A percentile compares a stretch with the other conserved stretches of the same genome.
Conservation (phyloP, 495 filamentous ascomycete genomes). For the Xylaria bambusicola region DNA sequence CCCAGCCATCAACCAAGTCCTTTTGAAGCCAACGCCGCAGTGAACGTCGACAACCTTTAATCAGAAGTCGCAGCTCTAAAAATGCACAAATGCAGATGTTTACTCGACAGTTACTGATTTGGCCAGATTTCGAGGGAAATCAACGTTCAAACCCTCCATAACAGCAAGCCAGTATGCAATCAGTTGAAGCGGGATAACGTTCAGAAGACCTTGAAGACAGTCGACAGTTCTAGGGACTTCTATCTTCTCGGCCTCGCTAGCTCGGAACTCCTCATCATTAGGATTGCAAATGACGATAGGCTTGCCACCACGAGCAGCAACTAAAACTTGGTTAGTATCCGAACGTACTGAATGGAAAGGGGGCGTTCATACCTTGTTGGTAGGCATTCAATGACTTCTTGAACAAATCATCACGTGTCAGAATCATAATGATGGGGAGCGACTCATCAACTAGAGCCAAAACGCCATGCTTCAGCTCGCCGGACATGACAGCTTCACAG, state of each 20-base stretch:
- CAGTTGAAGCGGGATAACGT: conserved; percentile 95
- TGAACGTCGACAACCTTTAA: conserved; percentile 22
- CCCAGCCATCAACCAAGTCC: conserved; percentile 24
- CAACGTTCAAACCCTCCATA: conserved; percentile 91
- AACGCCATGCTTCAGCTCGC: conserved; percentile 97
- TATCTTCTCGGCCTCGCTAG: conserved; percentile 89
- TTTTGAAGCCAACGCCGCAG: conserved; percentile 29
- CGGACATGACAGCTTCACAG: conserved; percentile 99
- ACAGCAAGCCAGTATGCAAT: conserved; percentile 99
- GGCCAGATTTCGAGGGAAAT: conserved; percentile 95
- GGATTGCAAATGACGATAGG: conserved; percentile 98
- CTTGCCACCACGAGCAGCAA: conserved; percentile 89
- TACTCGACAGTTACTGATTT: conserved; percentile 99
- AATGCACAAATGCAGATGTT: conserved; percentile 27
- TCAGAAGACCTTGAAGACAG: conserved; percentile 90
- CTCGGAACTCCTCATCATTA: conserved; percentile 82
- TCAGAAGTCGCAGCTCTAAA: conserved; percentile 14
- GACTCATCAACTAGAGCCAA: conserved; percentile 96
- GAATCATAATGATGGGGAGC: conserved; percentile 98
- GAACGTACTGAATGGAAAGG: neutral
- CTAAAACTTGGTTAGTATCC: conserved; percentile 41
- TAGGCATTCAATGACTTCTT: conserved; percentile 97
- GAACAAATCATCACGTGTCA: conserved; percentile 94
- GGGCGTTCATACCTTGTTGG: conserved; percentile 75
- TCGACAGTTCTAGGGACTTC: conserved; percentile 96